These are phyloP conservation scores for Cercospora berteroae DNA, from an alignment of 2,329 filamentous ascomycete species.

Conservation along the genomic window DNA sequence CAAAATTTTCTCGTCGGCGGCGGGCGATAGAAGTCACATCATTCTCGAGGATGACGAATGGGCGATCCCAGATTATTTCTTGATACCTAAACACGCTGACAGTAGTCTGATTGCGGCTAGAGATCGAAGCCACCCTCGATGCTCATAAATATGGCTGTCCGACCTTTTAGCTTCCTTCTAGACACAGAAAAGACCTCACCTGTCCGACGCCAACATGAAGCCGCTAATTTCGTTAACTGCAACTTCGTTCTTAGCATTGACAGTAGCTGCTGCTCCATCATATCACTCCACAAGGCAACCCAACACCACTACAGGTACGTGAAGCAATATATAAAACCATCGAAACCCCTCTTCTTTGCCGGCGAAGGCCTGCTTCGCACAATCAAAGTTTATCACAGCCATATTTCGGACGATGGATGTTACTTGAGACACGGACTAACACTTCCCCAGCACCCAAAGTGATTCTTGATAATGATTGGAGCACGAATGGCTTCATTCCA, in stretches of 20 bases:
- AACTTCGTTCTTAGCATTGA: not conserved
- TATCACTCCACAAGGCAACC: not conserved
- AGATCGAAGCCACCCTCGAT: not conserved
- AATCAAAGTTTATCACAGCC: not conserved
- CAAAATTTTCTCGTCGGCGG: not conserved
- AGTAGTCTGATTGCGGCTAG: not conserved
- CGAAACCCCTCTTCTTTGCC: not conserved
- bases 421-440: not conserved
- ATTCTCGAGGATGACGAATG: not conserved
- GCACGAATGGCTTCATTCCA: conserved; percentile 44
- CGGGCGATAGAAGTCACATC: not conserved
- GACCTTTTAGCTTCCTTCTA: not conserved
- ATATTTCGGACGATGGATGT: not conserved
- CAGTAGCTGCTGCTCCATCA: conserved; percentile 4
- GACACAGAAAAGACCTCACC: not conserved
- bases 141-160: not conserved
- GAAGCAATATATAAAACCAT: not conserved
- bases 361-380: not conserved
- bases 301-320: not conserved
- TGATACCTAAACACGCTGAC: not conserved
- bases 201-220: not conserved
- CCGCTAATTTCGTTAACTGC: not conserved
- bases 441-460: conserved; percentile 28
- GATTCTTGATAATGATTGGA: conserved; percentile 52
- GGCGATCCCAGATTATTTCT: not conserved